Base-by-base conservation (phyloP, 805 yeast genomes). In the Kluyveromyces starmeri region DNA sequence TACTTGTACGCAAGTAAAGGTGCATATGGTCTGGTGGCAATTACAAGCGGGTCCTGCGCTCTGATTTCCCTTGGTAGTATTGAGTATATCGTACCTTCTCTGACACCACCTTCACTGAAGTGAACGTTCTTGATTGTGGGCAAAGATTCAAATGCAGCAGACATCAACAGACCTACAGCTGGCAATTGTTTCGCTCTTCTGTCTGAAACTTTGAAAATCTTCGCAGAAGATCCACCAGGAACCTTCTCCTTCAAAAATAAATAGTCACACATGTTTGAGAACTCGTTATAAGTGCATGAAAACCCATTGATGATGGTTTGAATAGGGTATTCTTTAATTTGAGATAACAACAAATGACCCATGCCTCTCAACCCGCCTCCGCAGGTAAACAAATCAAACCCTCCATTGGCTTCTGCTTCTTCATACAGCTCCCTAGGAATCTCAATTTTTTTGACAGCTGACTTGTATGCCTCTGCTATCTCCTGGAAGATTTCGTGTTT, bases 331-430 rank as follows among this genome's bases (percentile, higher is more conserved):
- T 67, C 68, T 23, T 66, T 65, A 21, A 67, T 67, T 39, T 65
- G 69, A 0, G 70, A 58, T 28, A 78, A 58, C 9, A 79, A 46
- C 16, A 77, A 54, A 51, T 76, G 77, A 1, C 85, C 86, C 37
- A 80, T 61, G 2, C 82, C 83, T 46, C 88, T 65, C 30, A 78
- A 62, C 0, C 86, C 88, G 37, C 86, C 85, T 34, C 88, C 88
- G 44, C 83, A 75, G 4, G 79, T 70, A 49, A 73, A 78, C 27
- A 81, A 47, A 42, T 73, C 70, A 45, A 72, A 72, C 0, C 86
- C 86, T 11, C 78, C 79, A 27, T 70, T 70, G 21, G 47, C 48
- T 26, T 61, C 59, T 1, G 83, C 80, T 34, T 68, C 70, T 16
- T 65, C 64, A 8, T 62, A 47, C 47, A 79, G 57, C 20, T 61